These are phyloP conservation scores for Nicotiana obtusifolia DNA, from an alignment of 257 asterid species.

Conservation along the genomic window DNA sequence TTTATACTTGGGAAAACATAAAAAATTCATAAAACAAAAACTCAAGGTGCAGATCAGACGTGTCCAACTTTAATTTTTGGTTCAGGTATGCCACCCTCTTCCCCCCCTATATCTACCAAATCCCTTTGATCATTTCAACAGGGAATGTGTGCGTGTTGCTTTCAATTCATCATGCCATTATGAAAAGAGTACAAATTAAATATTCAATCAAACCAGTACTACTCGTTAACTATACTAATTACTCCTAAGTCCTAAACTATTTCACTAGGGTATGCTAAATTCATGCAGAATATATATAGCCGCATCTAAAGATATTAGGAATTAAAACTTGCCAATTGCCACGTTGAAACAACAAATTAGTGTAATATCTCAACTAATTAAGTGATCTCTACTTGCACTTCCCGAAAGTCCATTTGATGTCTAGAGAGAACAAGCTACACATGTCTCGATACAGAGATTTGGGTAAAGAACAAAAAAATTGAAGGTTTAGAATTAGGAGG, in stretches of 20 bases:
- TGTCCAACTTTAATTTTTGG: slow-evolving; percentile 5
- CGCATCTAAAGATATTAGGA: neutral
- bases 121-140: slow-evolving; percentile 3
- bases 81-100: slow-evolving; percentile 5
- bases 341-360: neutral
- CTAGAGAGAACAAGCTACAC: neutral
- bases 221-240: neutral
- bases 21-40: no score
- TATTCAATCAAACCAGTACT: neutral
- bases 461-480: neutral
- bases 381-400: neutral
- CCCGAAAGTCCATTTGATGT: neutral
- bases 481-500: slow-evolving; percentile 19
- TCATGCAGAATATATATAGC: neutral
- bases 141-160: slow-evolving; percentile 14
- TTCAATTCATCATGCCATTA: slow-evolving; percentile 11
- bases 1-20: neutral
- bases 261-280: neutral
- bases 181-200: neutral
- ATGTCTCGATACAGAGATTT: neutral
- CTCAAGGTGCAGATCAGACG: neutral
- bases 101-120: neutral
- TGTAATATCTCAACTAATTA: neutral
- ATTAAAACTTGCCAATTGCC: slow-evolving; percentile 3
- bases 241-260: neutral